Base-by-base conservation (phyloP, 2,329 filamentous ascomycete genomes). In the Cladorrhinum sp. region DNA sequence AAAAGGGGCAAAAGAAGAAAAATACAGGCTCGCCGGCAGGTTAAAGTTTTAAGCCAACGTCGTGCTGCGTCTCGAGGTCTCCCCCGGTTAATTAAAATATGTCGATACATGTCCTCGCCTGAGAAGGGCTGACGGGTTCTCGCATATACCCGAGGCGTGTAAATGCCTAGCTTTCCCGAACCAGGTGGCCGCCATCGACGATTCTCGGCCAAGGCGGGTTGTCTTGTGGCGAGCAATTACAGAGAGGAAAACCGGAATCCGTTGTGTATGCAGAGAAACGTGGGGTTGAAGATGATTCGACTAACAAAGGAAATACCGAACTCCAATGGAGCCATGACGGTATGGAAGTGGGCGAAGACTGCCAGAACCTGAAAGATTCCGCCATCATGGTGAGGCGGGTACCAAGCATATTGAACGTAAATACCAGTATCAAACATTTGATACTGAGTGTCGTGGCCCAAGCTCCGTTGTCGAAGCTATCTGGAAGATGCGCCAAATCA, bases 111-210 rank as follows among this genome's bases (percentile, higher is more conserved):
- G 50, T 38, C 29, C 32, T 61, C 58, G 51, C 55, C 55, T 56
- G 50, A 38, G 32, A 61, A 45, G 49, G 53, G 36, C 50, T 57
- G 62, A 60, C 62, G 57, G 59, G 27, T 62, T 29, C 49, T 50
- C 50, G 62, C 62, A 64, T 62, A 64, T 62, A 64, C 60, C 62
- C 62, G 59, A 61, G 50, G 58, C 58, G 60, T 55, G 52, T 56
- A 52, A 56, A 50, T 29, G 41, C 38, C 55, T 58, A 50, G 54
- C 45, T 58, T 27, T 50, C 60, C 56, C 41, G 57, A 58, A 51
- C 38, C 41, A 36, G 29, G 41, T 48, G 16, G 54, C 32, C 38
- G 9, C 22, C 22, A 41, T n/a, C 23, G 22, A 27, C 55, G 45
- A 49, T 41, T 58, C 49, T 51, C 41, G 54, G 58, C 48, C 56